These are phyloP conservation scores for Aspergillus nanangensis DNA, from an alignment of 495 filamentous ascomycete genomes.

Conservation along the genomic window DNA sequence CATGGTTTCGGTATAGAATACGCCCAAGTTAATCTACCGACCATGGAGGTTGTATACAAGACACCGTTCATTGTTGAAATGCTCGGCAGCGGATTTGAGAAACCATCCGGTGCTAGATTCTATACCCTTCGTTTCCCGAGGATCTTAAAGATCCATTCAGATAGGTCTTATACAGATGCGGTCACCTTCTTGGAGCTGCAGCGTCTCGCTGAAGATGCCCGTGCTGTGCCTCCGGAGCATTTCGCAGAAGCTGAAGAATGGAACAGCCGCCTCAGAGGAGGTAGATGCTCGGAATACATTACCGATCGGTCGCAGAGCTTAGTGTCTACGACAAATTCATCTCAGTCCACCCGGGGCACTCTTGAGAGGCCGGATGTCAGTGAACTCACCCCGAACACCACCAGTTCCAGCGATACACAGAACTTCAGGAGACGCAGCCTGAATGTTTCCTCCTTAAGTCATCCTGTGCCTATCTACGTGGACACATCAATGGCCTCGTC, in stretches of 20 bases:
- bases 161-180: slow-evolving; percentile 53
- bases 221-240: slow-evolving; percentile 31
- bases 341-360: background rate
- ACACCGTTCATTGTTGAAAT: slow-evolving; percentile 63
- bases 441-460: too few relatives aligned
- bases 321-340: slow-evolving; percentile 14
- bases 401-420: background rate
- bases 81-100: slow-evolving; percentile 60
- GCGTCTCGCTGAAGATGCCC: slow-evolving; percentile 45
- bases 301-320: slow-evolving; percentile 21
- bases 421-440: too few relatives aligned
- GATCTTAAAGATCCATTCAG: slow-evolving; percentile 56
- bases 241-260: slow-evolving; percentile 51
- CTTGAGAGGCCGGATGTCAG: background rate
- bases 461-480: slow-evolving; percentile 18
- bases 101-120: slow-evolving; percentile 50
- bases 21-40: slow-evolving; percentile 20
- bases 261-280: slow-evolving; percentile 47
- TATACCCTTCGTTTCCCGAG: slow-evolving; percentile 63
- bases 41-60: slow-evolving; percentile 48
- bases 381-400: background rate
- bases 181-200: slow-evolving; percentile 54
- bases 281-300: slow-evolving; percentile 33
- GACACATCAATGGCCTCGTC: slow-evolving; percentile 11
- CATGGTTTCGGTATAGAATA: slow-evolving; percentile 31